Conservation (phyloP, 2,329 filamentous ascomycete species). For the Harringtonia aguacate region DNA sequence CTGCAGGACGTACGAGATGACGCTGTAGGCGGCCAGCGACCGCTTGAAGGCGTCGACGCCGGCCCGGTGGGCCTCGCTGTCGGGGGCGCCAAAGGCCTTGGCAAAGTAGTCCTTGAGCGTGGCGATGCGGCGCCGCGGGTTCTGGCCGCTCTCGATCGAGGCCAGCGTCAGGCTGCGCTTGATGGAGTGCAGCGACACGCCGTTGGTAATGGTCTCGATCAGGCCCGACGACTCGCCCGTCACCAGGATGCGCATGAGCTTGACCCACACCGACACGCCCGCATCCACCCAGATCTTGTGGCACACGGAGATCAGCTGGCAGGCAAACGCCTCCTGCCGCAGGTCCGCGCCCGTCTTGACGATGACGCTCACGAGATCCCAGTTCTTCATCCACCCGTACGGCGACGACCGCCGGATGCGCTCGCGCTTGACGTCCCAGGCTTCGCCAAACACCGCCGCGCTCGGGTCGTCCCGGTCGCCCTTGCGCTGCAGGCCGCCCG, state of each 20-base stretch:
- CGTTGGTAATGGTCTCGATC: slow-evolving; percentile 81
- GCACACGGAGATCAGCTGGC: slow-evolving; percentile 73
- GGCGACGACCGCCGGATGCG: slow-evolving; percentile 74
- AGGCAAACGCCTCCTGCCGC: slow-evolving; percentile 77
- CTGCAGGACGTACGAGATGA: slow-evolving; percentile 74
- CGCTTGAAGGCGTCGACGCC: slow-evolving; percentile 71
- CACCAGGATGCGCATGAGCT: slow-evolving; percentile 77
- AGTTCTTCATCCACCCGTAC: slow-evolving; percentile 84
- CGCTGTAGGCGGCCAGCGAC: slow-evolving; percentile 75
- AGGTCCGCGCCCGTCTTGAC: slow-evolving; percentile 79
- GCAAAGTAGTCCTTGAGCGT: slow-evolving; percentile 73
- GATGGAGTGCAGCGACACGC: slow-evolving; percentile 75
- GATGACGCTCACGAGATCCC: slow-evolving; percentile 79
- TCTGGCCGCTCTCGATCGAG: slow-evolving; percentile 60
- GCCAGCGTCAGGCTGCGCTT: slow-evolving; percentile 73
- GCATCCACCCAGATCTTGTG: slow-evolving; percentile 73
- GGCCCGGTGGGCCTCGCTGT: slow-evolving; percentile 54
- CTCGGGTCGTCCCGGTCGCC: slow-evolving; percentile 79
- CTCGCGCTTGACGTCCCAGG: slow-evolving; percentile 76
- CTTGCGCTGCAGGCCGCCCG: slow-evolving; percentile 68
- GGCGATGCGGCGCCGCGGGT: slow-evolving; percentile 65
- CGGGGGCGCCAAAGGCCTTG: slow-evolving; percentile 65
- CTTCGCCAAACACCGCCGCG: slow-evolving; percentile 77
- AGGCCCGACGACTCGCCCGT: slow-evolving; percentile 76
- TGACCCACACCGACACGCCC: slow-evolving; percentile 71